A percentile compares a stretch with the other conserved stretches of the same genome.
These are phyloP conservation scores for Kalmanozyma brasiliensis DNA, from an alignment of 1,284 basidiomycete genomes.

Conservation along the genomic window DNA sequence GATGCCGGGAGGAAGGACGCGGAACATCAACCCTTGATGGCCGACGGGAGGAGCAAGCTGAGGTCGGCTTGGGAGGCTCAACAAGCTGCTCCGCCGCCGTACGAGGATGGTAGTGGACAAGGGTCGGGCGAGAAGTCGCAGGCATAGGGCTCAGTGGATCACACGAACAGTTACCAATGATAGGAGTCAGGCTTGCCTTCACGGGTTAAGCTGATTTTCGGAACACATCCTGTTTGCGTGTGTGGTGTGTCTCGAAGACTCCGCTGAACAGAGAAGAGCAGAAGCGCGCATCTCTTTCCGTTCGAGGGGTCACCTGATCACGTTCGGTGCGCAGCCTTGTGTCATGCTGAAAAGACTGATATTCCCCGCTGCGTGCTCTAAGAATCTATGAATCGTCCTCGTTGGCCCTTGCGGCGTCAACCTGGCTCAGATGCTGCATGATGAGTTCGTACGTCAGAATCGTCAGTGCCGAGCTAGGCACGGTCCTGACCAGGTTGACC, in stretches of 20 bases:
- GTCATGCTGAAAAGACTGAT: not conserved
- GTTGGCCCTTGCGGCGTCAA: not conserved
- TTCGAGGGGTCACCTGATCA: too few relatives aligned
- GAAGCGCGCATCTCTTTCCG: too few relatives aligned
- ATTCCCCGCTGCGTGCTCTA: not conserved
- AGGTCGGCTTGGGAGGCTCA: not conserved
- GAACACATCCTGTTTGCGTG: too few relatives aligned
- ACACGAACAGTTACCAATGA: too few relatives aligned
- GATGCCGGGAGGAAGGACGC: not conserved
- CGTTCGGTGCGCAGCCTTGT: too few relatives aligned
- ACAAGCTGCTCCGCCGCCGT: conserved; percentile 1
- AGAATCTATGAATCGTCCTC: not conserved
- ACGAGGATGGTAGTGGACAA: not conserved
- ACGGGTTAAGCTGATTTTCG: too few relatives aligned
- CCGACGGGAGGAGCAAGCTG: not conserved
- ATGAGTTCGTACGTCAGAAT: conserved; percentile 66
- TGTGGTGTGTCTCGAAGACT: too few relatives aligned
- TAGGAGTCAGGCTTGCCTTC: too few relatives aligned
- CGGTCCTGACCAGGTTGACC: conserved; percentile 64
- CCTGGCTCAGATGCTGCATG: conserved; percentile 56
- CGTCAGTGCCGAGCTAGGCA: conserved; percentile 64
- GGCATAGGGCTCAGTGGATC: too few relatives aligned
- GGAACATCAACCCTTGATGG: conserved; percentile 29
- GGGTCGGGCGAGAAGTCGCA: too few relatives aligned
- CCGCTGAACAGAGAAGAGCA: too few relatives aligned